phyloP scores from a whole-genome alignment of 2,329 filamentous ascomycete genomes.

The Epichloe scottii region DNA sequence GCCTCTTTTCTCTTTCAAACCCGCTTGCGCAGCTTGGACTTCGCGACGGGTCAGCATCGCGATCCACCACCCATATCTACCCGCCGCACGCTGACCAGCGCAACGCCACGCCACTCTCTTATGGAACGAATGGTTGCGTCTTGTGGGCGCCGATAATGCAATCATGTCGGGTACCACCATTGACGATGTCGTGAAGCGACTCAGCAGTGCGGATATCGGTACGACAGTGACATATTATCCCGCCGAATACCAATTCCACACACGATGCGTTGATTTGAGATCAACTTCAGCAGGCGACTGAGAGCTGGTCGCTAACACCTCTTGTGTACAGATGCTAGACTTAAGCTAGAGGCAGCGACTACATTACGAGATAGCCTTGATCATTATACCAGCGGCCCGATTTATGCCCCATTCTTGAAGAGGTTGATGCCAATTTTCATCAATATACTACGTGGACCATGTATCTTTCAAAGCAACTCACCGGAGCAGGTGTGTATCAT shows the following conservation, averaged over 20 bases:
- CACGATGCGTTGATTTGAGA: background rate
- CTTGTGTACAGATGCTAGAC: slow-evolving; percentile 53
- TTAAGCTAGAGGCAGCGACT: slow-evolving; percentile 70
- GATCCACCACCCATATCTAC: slow-evolving; percentile 7
- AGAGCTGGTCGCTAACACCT: background rate
- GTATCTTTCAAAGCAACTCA: slow-evolving; percentile 83
- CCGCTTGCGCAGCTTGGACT: slow-evolving; percentile 6
- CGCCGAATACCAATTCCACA: background rate
- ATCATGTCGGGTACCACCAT: slow-evolving; percentile 48
- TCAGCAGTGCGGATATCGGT: slow-evolving; percentile 45
- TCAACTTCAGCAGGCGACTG: background rate
- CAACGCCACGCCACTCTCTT: slow-evolving; percentile 14
- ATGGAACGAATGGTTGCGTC: slow-evolving; percentile 24
- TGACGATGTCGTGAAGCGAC: slow-evolving; percentile 50
- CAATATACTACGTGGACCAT: slow-evolving; percentile 69
- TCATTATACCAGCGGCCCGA: slow-evolving; percentile 64
- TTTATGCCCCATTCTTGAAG: slow-evolving; percentile 71
- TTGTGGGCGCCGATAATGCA: slow-evolving; percentile 33
- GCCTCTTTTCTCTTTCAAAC: background rate
- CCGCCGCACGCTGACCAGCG: slow-evolving; percentile 8
- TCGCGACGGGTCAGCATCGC: slow-evolving; percentile 10
- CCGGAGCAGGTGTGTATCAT: slow-evolving; percentile 60
- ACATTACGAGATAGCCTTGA: slow-evolving; percentile 88
- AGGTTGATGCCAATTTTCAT: slow-evolving; percentile 85
- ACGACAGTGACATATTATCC: slow-evolving; percentile 9